Percentiles rank a stretch among this genome's conserved stretches.
Evolutionary conservation across 768 basidiomycete genomes (phyloP).

Genomic region (Termitomyces titanicus): DNA sequence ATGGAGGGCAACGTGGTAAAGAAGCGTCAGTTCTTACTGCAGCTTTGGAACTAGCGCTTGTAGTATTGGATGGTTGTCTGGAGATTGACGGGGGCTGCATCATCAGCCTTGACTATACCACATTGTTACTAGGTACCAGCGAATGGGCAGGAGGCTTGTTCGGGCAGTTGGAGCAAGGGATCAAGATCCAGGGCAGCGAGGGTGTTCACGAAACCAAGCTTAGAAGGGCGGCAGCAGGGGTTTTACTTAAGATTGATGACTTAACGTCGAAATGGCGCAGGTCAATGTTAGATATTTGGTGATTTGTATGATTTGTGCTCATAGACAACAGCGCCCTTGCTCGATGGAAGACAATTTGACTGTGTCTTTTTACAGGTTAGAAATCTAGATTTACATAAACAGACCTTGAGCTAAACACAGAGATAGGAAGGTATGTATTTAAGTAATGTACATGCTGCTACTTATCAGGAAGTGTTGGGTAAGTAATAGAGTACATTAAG

Average conservation of each 20-base stretch:
- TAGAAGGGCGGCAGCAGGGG: conserved; percentile 71
- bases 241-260: conserved; percentile 77
- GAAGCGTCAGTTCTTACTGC: conserved; percentile 74
- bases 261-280: conserved; percentile 65
- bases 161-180: conserved; percentile 58
- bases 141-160: conserved; percentile 83
- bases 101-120: conserved; percentile 72
- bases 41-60: conserved; percentile 73
- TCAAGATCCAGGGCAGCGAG: conserved; percentile 57
- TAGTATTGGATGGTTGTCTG: conserved; percentile 70
- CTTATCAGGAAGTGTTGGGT: no score
- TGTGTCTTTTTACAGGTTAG: no score
- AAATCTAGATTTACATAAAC: no score
- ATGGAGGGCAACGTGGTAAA: conserved; percentile 32
- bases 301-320: no score
- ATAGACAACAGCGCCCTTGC: no score
- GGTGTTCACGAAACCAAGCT: conserved; percentile 64
- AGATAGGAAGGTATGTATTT: no score
- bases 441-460: no score
- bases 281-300: conserved; percentile 48
- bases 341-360: no score
- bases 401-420: no score
- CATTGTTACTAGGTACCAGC: conserved; percentile 62
- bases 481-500: no score
- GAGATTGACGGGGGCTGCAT: conserved; percentile 76